Evolutionary conservation across 371 early-diverging fungal genomes (phyloP).

Genomic region (Mucor lusitanicus): DNA sequence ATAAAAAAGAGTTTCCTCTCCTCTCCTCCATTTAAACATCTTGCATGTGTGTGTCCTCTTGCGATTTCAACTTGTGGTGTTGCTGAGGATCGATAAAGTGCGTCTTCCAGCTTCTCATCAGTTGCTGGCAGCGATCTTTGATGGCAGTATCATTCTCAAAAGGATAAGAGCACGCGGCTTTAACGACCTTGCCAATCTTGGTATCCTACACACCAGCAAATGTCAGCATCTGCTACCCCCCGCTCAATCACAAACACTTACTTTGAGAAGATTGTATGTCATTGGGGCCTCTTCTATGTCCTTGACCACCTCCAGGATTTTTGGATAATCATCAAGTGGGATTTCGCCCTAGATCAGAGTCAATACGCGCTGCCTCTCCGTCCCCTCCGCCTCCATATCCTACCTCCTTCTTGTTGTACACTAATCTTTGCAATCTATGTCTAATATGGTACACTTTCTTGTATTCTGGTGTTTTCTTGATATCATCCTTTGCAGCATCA

Average conservation of each 20-base stretch:
- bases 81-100: slow-evolving; percentile 25
- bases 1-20: no score
- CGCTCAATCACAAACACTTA: slow-evolving; percentile 16
- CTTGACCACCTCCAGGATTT: slow-evolving; percentile 39
- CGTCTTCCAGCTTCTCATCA: slow-evolving; percentile 44
- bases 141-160: slow-evolving; percentile 39
- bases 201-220: slow-evolving; percentile 34
- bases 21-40: neutral
- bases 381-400: neutral
- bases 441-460: slow-evolving; percentile 43
- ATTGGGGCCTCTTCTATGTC: slow-evolving; percentile 50
- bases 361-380: neutral
- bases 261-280: slow-evolving; percentile 47
- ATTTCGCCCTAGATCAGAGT: slow-evolving; percentile 41
- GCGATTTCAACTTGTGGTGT: neutral
- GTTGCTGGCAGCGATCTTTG: slow-evolving; percentile 40
- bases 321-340: slow-evolving; percentile 45
- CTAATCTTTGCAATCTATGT: slow-evolving; percentile 46
- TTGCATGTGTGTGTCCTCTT: slow-evolving; percentile 12
- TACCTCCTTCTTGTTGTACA: slow-evolving; percentile 53
- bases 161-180: slow-evolving; percentile 39
- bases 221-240: neutral
- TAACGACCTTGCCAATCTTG: slow-evolving; percentile 55
- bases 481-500: slow-evolving; percentile 8
- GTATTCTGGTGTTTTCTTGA: slow-evolving; percentile 29